A percentile compares a stretch with the other conserved stretches of the same genome.
Evolutionary conservation across 345 rosid genomes (phyloP).

Genomic region (Hirschfeldia incana): DNA sequence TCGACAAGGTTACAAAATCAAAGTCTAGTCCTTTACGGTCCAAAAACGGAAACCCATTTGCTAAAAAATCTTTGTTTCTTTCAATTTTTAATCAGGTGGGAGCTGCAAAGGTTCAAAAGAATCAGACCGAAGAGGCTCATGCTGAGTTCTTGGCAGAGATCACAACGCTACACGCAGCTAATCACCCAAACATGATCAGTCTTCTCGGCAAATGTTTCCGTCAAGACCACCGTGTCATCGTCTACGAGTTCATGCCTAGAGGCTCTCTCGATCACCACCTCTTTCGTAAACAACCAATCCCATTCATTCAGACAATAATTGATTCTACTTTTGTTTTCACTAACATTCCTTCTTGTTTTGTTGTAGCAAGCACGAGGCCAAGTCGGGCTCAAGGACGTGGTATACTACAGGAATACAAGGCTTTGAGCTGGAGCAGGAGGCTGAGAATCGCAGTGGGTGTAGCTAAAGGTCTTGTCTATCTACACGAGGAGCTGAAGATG

Average conservation of each 20-base stretch:
- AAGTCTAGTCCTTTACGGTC: neutral
- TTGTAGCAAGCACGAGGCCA: neutral
- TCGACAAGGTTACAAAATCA: neutral
- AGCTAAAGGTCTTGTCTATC: conserved; percentile 61
- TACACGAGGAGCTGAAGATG: conserved; percentile 55
- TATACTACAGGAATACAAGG: neutral
- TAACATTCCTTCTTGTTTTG: neutral
- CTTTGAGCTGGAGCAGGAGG: conserved; percentile 64
- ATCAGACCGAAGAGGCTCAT: conserved; percentile 49
- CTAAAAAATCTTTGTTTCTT: neutral
- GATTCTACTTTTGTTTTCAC: neutral
- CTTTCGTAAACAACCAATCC: conserved; percentile 41
- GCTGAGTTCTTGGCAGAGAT: conserved; percentile 72
- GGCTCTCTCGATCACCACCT: conserved; percentile 68
- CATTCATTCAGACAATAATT: neutral
- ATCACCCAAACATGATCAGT: conserved; percentile 70
- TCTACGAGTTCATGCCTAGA: conserved; percentile 75
- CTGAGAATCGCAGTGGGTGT: conserved; percentile 77
- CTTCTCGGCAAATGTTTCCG: conserved; percentile 61
- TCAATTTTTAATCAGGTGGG: conserved; percentile 43
- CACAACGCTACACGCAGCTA: conserved; percentile 52
- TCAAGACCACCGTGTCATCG: conserved; percentile 49
- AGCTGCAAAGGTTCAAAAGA: conserved; percentile 78
- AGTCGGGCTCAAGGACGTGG: neutral
- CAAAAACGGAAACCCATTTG: neutral